phyloP scores from a whole-genome alignment of 2,329 filamentous ascomycete genomes.

The Didymella lethalis region DNA sequence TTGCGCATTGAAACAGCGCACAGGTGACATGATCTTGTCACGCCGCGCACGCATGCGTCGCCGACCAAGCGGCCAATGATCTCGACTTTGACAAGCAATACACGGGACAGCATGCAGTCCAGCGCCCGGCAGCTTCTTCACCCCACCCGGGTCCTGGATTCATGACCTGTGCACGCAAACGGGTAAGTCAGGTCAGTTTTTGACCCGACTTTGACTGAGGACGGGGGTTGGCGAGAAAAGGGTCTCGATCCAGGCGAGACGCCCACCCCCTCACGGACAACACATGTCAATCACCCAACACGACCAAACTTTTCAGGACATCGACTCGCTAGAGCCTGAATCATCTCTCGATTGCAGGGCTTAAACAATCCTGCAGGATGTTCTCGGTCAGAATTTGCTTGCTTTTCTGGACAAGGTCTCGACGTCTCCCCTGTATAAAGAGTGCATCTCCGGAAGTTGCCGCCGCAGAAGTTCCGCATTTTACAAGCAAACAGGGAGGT shows the following conservation, averaged over 20 bases:
- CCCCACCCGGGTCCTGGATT: conserved; percentile 15
- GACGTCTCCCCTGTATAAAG: background rate
- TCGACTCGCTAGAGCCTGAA: background rate
- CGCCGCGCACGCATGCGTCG: conserved; percentile 2
- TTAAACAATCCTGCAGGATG: conserved; percentile 4
- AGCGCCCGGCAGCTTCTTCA: conserved; percentile 19
- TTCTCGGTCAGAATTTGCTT: conserved; percentile 6
- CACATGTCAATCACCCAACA: conserved; percentile 14
- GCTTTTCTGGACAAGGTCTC: conserved; percentile 10
- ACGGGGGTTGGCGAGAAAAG: conserved; percentile 34
- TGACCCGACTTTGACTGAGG: conserved; percentile 15
- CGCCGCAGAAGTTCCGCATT: conserved; percentile 6
- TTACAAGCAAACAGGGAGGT: background rate
- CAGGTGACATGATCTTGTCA: conserved; percentile 8
- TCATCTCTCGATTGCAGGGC: conserved; percentile 6
- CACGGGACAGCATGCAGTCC: conserved; percentile 18
- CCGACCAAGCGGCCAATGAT: conserved; percentile 20
- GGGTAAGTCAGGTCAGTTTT: conserved; percentile 6
- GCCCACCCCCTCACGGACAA: conserved; percentile 15
- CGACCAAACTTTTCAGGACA: conserved; percentile 3
- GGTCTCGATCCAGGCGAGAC: conserved; percentile 29
- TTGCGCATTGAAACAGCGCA: conserved; percentile 8
- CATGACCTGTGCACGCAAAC: conserved; percentile 17
- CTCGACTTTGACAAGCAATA: conserved; percentile 15
- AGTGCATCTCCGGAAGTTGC: conserved; percentile 1